Base-by-base conservation (phyloP, 192 early-diverging fungal species). In the Dissophora ornata region DNA sequence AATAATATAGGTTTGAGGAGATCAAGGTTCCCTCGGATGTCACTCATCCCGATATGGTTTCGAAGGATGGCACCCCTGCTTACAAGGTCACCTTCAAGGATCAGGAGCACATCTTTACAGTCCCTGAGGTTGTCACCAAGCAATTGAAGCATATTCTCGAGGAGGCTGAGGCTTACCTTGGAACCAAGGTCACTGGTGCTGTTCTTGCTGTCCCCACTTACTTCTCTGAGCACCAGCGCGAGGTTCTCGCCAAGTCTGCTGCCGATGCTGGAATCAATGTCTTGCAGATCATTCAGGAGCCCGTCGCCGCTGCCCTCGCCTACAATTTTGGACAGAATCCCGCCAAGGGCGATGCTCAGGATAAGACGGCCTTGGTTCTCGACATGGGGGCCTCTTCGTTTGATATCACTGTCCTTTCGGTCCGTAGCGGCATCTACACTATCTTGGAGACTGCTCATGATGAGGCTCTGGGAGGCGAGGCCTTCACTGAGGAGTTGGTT, bases 151-250 rank as follows among this genome's bases (percentile, higher is more conserved):
- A 90, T 62, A 81, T 99, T 71, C 86, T 88, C 65, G 92, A 93
- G 55, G 95, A 95, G 59, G 97, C 97, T 29, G 94, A 94, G 82
- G 85, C 84, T 61, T 99, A 91, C 88, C 71, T 95, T 67, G 94
- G 96, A 54, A 81, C 75, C 54, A 69, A 84, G 53, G 90, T 98
- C 50, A 88, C 83, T 50, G 93, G 95, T 38, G 90, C 85, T 38
- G 95, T 99, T 33, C 74, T 99, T 59, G 92, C 94, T 7, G 86
- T 92, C 63, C 96, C 97, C 34, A 86, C 92, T n/a, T 88, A 93
- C 79, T 96, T 96, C 68, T 86, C 88, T 29, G 88, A 89, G 22
- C 81, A 79, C 58, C 92, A 95, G 79, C 84, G 87, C 45, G 79
- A 81, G 41, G 91, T 90, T 45, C 75, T 98, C 25, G 62, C 80